phyloP scores from a whole-genome alignment of 2,329 filamentous ascomycete genomes.

The Zasmidium cellare region DNA sequence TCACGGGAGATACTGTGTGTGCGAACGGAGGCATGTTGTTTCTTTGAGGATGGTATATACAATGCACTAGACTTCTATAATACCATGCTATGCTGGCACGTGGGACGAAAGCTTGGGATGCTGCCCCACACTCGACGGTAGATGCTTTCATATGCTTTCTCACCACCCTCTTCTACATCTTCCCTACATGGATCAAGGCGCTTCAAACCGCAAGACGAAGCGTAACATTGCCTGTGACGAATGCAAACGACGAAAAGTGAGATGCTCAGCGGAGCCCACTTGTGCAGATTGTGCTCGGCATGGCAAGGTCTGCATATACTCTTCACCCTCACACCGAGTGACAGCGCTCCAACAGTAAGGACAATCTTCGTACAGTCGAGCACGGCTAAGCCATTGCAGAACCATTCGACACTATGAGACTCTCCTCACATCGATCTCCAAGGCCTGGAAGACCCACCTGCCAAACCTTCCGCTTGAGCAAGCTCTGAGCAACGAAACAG shows the following conservation, averaged over 20 bases:
- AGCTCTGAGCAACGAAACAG: background rate
- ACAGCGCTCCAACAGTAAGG: background rate
- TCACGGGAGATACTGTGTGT: background rate
- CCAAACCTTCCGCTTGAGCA: background rate
- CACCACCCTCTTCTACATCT: too few species aligned
- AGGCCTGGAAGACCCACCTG: background rate
- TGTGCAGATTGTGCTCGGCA: background rate
- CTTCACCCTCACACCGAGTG: background rate
- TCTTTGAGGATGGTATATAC: too few species aligned
- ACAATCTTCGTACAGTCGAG: background rate
- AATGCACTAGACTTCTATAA: too few species aligned
- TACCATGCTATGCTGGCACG: too few species aligned
- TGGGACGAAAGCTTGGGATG: too few species aligned
- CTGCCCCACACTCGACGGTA: too few species aligned
- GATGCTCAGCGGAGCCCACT: background rate
- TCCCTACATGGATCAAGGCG: too few species aligned
- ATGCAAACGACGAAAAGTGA: background rate
- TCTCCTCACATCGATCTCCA: background rate
- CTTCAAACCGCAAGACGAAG: too few species aligned
- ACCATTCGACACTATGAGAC: background rate
- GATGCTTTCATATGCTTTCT: too few species aligned
- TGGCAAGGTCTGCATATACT: background rate
- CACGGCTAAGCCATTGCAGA: background rate
- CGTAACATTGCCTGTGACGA: background rate
- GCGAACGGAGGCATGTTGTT: too few species aligned